Evolutionary conservation across 352 stramenopile species (phyloP).

Genomic region (Phytophthora quininea): DNA sequence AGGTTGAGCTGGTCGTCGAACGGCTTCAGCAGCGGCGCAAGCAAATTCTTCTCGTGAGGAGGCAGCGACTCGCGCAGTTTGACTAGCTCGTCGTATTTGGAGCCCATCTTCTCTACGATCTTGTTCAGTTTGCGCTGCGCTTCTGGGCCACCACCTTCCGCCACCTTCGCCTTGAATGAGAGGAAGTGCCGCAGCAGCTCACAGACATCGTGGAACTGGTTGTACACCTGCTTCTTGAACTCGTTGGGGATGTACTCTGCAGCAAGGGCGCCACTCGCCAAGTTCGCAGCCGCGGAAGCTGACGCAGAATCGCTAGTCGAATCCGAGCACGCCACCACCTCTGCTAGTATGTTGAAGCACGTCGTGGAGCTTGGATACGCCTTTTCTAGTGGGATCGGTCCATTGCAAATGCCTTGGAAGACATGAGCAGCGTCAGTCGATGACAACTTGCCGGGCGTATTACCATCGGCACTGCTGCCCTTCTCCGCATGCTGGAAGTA

Average conservation of each 20-base stretch:
- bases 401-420: constrained; percentile 53
- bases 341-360: constrained; percentile 60
- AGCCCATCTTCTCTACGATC: constrained; percentile 88
- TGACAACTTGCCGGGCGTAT: constrained; percentile 26
- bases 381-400: constrained; percentile 52
- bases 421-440: constrained; percentile 41
- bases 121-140: constrained; percentile 80
- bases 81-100: constrained; percentile 88
- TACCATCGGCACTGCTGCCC: constrained; percentile 22
- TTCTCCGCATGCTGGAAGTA: constrained; percentile 75
- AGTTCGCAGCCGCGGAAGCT: constrained; percentile 52
- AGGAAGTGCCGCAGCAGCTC: constrained; percentile 86
- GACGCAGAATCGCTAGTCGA: constrained; percentile 58
- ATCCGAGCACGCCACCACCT: constrained; percentile 73
- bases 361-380: constrained; percentile 61
- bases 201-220: constrained; percentile 85
- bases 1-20: constrained; percentile 90
- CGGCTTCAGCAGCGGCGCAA: constrained; percentile 85
- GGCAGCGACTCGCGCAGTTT: constrained; percentile 83
- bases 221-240: constrained; percentile 89
- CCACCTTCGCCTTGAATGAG: constrained; percentile 78
- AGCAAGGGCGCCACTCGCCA: constrained; percentile 58
- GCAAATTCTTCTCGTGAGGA: constrained; percentile 82
- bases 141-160: constrained; percentile 55
- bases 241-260: constrained; percentile 83